Conservation (phyloP, 495 filamentous ascomycete genomes). For the Trichoderma asperelloides region DNA sequence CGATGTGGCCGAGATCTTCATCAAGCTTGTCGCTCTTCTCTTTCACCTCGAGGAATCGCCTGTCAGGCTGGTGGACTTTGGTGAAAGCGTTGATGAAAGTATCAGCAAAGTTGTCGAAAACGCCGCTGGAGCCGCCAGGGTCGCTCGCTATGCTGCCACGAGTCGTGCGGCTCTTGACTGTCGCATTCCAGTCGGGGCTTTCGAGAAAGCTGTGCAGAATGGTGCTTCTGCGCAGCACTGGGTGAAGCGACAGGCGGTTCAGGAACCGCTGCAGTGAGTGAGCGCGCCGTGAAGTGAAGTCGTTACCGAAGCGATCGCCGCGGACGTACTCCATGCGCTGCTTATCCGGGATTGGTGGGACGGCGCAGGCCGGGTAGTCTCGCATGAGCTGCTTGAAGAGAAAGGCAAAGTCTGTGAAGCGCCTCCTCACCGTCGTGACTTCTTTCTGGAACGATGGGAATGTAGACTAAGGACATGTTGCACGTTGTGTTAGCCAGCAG, state of each 20-base stretch:
- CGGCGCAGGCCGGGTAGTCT: conserved; percentile 84
- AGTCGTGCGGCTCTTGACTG: conserved; percentile 68
- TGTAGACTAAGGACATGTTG: conserved; percentile 56
- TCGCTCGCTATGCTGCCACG: conserved; percentile 42
- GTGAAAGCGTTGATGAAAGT: conserved; percentile 96
- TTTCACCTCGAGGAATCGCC: conserved; percentile 84
- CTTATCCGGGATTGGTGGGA: conserved; percentile 93
- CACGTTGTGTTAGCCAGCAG: conserved; percentile 9
- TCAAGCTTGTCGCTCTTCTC: conserved; percentile 93
- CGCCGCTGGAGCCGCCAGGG: conserved; percentile 42
- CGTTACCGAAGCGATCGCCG: conserved; percentile 86
- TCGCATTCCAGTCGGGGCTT: conserved; percentile 88
- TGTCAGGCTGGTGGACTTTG: conserved; percentile 91
- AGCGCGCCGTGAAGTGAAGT: conserved; percentile 85
- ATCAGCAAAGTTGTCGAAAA: conserved; percentile 90
- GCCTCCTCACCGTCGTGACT: conserved; percentile 66
- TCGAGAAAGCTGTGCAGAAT: conserved; percentile 87
- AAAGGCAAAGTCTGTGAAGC: conserved; percentile 97
- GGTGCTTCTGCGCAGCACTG: conserved; percentile 72
- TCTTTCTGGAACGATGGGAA: conserved; percentile 84
- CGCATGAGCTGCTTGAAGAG: conserved; percentile 80
- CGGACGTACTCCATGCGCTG: conserved; percentile 98
- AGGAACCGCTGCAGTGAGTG: conserved; percentile 91
- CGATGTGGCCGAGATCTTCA: conserved; percentile 85
- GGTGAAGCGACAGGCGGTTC: conserved; percentile 77